Evolutionary conservation across 306 rosid species (phyloP).

Genomic region (Prunus campanulata): DNA sequence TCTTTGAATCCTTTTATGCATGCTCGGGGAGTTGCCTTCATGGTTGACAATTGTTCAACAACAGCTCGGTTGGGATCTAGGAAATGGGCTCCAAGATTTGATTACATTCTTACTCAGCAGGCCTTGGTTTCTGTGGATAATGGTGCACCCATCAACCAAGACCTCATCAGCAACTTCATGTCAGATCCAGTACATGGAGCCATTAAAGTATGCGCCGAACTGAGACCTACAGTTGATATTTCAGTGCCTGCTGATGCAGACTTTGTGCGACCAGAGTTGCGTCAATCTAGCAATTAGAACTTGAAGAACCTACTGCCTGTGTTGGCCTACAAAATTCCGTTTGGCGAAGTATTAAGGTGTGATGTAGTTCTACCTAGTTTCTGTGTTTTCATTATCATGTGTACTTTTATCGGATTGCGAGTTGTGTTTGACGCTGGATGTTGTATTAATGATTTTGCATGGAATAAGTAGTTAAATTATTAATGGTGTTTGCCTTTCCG

Average conservation of each 20-base stretch:
- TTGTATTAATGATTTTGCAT: not conserved
- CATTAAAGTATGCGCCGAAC: constrained; percentile 78
- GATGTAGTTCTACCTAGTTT: not conserved
- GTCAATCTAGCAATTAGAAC: constrained; percentile 51
- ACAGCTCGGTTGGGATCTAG: constrained; percentile 98
- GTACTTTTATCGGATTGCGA: not conserved
- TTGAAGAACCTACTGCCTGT: not conserved
- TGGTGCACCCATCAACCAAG: constrained; percentile 60
- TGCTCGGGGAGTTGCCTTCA: constrained; percentile 98
- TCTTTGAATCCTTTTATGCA: constrained; percentile 99
- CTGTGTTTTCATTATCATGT: not conserved
- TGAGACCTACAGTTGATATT: constrained; percentile 92
- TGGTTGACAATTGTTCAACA: constrained; percentile 98
- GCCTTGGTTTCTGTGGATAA: constrained; percentile 90
- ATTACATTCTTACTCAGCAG: constrained; percentile 85
- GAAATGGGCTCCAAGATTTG: constrained; percentile 98
- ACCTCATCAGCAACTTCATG: constrained; percentile 86
- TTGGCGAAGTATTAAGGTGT: not conserved
- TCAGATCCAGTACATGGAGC: constrained; percentile 96
- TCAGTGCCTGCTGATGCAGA: constrained; percentile 89
- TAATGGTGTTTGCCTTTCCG: not conserved
- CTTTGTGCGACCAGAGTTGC: constrained; percentile 95
- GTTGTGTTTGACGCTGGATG: not conserved
- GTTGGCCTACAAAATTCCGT: not conserved
- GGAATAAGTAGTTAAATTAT: not conserved